Base-by-base conservation (phyloP, 768 basidiomycete genomes). In the Cyathus striatus region DNA sequence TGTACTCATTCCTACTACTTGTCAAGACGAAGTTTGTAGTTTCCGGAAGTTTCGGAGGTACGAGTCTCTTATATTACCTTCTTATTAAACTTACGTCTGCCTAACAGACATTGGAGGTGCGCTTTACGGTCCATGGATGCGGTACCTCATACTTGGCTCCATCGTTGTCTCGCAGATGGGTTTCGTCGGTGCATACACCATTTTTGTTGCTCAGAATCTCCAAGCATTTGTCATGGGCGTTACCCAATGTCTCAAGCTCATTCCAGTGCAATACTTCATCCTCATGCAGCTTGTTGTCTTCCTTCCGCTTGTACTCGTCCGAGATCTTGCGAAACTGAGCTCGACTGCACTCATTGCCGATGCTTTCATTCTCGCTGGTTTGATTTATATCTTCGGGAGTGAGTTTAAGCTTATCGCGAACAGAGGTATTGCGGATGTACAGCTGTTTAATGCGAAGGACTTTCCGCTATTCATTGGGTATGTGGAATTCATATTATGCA, bases 281-380 rank as follows among this genome's bases (percentile, higher is more conserved):
- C 57, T 89, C 36, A 67, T 85, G 22, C 90, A 98, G 58, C 62
- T 93, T 34, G 51, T 93, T 53, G 70, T 97, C 56, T 94, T 98
- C 69, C 66, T 97, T 2, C 96, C 96, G 0, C 66, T 96, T 40
- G 88, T 83, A 3, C 81, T 99, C 49, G 74, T 98, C 42, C 79
- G 96, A 23, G 90, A 96, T 63, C 74, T 99, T n/a, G 89, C 94
- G 22, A 96, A 94, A 63, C 76, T 99, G 25, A 92, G 90, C 52
- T 83, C 85, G 1, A 88, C 94, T 0, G 95, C 92, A 3, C 79
- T 99, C 40, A 60, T 96, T 22, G 96, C 96, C 2, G 96, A 99
- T 59, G 92, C 69, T 1, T 98, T 98, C 70, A 98, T 99, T 59
- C 70, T 99, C 14, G 78, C 85, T 25, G 96, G 96, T 1, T 56